These are phyloP conservation scores for Meripilus lineatus DNA, from an alignment of 1,284 basidiomycete species.

Conservation along the genomic window DNA sequence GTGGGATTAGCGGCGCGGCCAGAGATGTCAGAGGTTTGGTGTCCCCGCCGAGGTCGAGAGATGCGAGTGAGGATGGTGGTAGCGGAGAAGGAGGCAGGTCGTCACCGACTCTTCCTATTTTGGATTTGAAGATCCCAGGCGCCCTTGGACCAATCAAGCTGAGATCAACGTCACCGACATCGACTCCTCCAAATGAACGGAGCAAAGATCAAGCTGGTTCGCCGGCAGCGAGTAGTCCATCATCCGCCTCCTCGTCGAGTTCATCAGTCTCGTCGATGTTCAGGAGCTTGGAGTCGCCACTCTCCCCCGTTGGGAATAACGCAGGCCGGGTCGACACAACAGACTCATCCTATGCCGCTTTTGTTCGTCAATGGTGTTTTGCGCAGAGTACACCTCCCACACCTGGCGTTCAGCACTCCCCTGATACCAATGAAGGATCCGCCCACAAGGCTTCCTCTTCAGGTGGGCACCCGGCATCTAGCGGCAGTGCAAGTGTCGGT, in stretches of 20 bases:
- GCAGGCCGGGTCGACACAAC: conserved; percentile 8
- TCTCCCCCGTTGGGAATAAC: not conserved
- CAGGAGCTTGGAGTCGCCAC: too few species aligned
- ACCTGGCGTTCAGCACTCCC: conserved; percentile 8
- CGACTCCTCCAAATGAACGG: not conserved
- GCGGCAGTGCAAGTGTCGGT: not conserved
- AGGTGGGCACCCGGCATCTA: not conserved
- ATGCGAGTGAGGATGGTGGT: conserved; percentile 6
- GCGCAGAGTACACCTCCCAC: conserved; percentile 35
- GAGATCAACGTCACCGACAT: not conserved
- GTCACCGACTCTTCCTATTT: not conserved
- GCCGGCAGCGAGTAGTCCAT: not conserved
- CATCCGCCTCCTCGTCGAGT: not conserved
- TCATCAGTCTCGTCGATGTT: too few species aligned
- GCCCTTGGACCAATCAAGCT: not conserved
- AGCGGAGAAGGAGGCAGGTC: conserved; percentile 2
- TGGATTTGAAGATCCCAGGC: not conserved
- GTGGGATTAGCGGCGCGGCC: not conserved
- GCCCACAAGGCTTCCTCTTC: conserved; percentile 1
- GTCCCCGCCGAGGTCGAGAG: conserved; percentile 4
- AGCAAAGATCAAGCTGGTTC: not conserved
- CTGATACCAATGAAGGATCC: not conserved
- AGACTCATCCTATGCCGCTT: conserved; percentile 51
- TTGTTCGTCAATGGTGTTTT: conserved; percentile 69
- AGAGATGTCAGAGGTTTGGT: conserved; percentile 1